Percentiles rank a stretch among this genome's conserved stretches.
Evolutionary conservation across 2,329 filamentous ascomycete species (phyloP).

Genomic region (Aspergillus sp.): DNA sequence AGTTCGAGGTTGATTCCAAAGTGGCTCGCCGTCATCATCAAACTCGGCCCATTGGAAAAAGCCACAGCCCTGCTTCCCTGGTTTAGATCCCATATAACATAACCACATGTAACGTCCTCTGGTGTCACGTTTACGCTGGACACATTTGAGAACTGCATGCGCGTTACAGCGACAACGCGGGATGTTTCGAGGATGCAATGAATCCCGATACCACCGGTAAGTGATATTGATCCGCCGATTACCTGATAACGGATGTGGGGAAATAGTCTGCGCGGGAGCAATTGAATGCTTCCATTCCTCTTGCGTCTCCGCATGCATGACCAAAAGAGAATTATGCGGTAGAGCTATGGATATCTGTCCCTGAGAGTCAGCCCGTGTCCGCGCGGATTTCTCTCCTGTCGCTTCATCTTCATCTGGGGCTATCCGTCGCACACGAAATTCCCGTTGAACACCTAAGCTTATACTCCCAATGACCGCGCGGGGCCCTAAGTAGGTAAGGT

Average conservation of each 20-base stretch:
- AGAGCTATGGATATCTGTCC: slow-evolving; percentile 92
- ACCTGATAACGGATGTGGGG: slow-evolving; percentile 79
- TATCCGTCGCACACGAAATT: slow-evolving; percentile 83
- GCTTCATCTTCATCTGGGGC: slow-evolving; percentile 51
- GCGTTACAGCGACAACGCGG: slow-evolving; percentile 75
- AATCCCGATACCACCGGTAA: slow-evolving; percentile 80
- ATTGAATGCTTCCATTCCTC: slow-evolving; percentile 95
- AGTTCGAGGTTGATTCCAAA: slow-evolving; percentile 49
- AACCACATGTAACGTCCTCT: slow-evolving; percentile 88
- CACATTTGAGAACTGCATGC: slow-evolving; percentile 69
- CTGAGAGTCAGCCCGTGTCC: slow-evolving; percentile 57
- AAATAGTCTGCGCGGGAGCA: slow-evolving; percentile 70
- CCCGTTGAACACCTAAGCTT: slow-evolving; percentile 85
- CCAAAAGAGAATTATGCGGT: slow-evolving; percentile 86
- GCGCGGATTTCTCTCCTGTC: background rate
- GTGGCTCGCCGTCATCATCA: slow-evolving; percentile 79
- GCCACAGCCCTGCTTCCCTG: slow-evolving; percentile 58
- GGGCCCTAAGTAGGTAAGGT: slow-evolving; percentile 89
- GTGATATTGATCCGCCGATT: slow-evolving; percentile 89
- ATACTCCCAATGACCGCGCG: slow-evolving; percentile 85
- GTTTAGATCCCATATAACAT: slow-evolving; percentile 68
- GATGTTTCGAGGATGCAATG: slow-evolving; percentile 73
- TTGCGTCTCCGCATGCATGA: slow-evolving; percentile 99
- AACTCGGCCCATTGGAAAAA: slow-evolving; percentile 88
- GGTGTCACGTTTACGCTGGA: slow-evolving; percentile 74